These are phyloP conservation scores for Agapanthus africanus DNA, from an alignment of 106 monocot genomes.

Conservation along the genomic window DNA sequence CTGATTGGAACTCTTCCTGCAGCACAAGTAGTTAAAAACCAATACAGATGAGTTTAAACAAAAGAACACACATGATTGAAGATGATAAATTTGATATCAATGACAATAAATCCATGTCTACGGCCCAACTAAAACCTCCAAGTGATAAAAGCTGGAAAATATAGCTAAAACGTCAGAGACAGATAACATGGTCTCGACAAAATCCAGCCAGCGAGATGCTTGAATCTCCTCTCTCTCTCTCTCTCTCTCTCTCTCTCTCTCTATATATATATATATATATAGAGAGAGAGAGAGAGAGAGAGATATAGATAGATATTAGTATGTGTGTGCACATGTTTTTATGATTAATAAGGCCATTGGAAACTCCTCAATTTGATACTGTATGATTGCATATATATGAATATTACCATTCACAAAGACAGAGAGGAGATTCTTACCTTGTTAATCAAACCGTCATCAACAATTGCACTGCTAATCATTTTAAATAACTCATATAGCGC, in stretches of 20 bases:
- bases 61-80: not conserved
- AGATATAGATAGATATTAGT: no score
- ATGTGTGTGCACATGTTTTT: no score
- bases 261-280: no score
- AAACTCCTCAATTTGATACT: not conserved
- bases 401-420: not conserved
- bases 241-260: no score
- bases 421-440: no score
- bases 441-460: no score
- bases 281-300: no score
- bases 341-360: not conserved
- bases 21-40: not conserved
- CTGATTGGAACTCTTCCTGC: conserved; percentile 63
- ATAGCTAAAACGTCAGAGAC: not conserved
- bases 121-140: not conserved
- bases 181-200: not conserved
- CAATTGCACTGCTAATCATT: conserved; percentile 79
- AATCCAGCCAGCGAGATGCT: not conserved
- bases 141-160: not conserved
- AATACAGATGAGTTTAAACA: not conserved
- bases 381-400: not conserved
- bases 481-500: conserved; percentile 83
- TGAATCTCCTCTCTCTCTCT: no score
- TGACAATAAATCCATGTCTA: not conserved
- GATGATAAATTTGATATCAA: not conserved